Evolutionary conservation across 1,139 yeast species (phyloP), one percentile per base, ranked within the genome.

Genomic region (Geotrichum reessii): DNA sequence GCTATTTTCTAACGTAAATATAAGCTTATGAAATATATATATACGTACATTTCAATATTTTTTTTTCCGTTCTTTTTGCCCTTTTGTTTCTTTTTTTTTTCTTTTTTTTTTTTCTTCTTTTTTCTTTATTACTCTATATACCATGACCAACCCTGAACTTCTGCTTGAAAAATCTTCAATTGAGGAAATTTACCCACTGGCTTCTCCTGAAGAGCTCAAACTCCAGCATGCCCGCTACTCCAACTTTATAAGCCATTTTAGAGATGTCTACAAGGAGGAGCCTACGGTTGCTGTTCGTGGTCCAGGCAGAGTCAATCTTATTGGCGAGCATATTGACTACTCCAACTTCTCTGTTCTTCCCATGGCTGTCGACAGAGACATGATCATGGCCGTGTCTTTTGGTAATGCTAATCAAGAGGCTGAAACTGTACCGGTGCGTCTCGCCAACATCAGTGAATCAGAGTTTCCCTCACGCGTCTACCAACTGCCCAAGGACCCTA

Each of bases 271-370:
- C 37, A 52, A 44, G 24, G 65, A 65, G 11, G 53, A 54, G 12
- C 79, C 82, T 5, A 73, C 73, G 31, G 81, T 83, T 65, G 70
- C 81, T 52, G 75, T 85, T 48, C 77, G 91, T 60, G 81, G 88
- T 19, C 92, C 92, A 3, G 92, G 92, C 47, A 75, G 92, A 66
- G 92, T 86, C 61, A 86, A 86, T 69, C 74, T 86, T 63, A 84
- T 86, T 62, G 92, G 92, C 47, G 92, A 86, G 64, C 92, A 86
- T 68, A 82, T 86, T 59, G 92, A 86, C 73, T 86, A 85, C 69
- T 81, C 83, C 62, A 79, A 80, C 67, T 86, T 83, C 68, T 79
- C 88, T 2, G 87, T 84, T 17, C 76, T 86, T 65, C 92, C 92
- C n/a, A 81, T 86, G 85, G 90, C 92, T 8, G 82, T 85, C 53